Percentiles rank a stretch among this genome's conserved stretches.
These are phyloP conservation scores for Boletus bicolor DNA, from an alignment of 768 basidiomycete genomes.

Conservation along the genomic window DNA sequence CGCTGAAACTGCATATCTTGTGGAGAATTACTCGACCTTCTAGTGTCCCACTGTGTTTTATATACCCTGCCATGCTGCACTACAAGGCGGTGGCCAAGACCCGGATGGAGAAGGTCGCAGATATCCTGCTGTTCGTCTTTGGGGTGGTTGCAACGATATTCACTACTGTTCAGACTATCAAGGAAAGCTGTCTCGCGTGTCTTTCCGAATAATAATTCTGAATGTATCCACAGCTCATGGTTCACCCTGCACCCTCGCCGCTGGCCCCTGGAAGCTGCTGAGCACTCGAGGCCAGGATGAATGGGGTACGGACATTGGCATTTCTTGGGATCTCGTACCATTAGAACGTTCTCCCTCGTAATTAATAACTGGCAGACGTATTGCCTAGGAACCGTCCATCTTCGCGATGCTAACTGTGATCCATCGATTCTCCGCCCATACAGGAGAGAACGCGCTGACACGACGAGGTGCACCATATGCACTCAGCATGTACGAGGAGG, in stretches of 20 bases:
- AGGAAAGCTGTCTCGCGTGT: conserved; percentile 36
- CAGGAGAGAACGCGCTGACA: conserved; percentile 7
- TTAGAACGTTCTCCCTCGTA: conserved; percentile 9
- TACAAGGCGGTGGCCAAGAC: conserved; percentile 83
- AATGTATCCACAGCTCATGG: conserved; percentile 50
- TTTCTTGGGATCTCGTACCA: conserved; percentile 12
- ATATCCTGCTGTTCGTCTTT: conserved; percentile 74
- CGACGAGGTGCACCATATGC: neutral
- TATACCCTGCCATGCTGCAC: conserved; percentile 92
- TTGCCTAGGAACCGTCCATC: conserved; percentile 12
- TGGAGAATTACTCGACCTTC: conserved; percentile 11
- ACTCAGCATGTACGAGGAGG: neutral
- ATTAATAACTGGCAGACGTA: conserved; percentile 11
- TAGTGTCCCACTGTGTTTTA: conserved; percentile 90
- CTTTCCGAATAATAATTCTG: conserved; percentile 6
- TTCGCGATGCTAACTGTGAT: conserved; percentile 9
- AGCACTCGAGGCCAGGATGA: conserved; percentile 5
- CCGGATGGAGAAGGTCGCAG: conserved; percentile 56
- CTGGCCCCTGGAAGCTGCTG: conserved; percentile 33
- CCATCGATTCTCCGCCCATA: conserved; percentile 20
- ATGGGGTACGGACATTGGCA: neutral
- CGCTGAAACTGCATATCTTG: neutral
- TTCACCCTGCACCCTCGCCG: conserved; percentile 39
- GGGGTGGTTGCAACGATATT: conserved; percentile 70
- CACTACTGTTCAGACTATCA: conserved; percentile 77